Evolutionary conservation across 2,329 filamentous ascomycete genomes (phyloP).

Genomic region (Aureobasidium sp.): DNA sequence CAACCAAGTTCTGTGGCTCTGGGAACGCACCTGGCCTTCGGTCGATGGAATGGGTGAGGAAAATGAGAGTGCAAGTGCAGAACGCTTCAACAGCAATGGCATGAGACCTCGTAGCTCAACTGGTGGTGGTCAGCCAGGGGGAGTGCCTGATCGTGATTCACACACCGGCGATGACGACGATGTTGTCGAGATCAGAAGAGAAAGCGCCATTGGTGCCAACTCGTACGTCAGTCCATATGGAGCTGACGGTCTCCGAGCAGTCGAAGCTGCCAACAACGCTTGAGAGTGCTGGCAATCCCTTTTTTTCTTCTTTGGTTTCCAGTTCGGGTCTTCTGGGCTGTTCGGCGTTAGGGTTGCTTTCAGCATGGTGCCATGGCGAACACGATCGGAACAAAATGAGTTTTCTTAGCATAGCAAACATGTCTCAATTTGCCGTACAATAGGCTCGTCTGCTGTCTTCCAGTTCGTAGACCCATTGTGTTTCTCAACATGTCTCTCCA

Average conservation of each 20-base stretch:
- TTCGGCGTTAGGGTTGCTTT: neutral
- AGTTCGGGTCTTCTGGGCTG: neutral
- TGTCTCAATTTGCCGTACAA: neutral
- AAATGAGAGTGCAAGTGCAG: constrained; percentile 24
- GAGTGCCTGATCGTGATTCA: neutral
- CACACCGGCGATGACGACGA: neutral
- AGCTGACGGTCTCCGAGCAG: constrained; percentile 18
- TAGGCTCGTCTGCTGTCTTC: neutral
- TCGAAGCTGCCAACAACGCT: constrained; percentile 15
- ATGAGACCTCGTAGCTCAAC: neutral
- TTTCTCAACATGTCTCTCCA: neutral
- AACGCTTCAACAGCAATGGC: constrained; percentile 10
- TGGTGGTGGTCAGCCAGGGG: neutral
- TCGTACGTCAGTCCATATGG: constrained; percentile 16
- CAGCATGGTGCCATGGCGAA: neutral
- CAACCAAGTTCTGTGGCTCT: constrained; percentile 39
- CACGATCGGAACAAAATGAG: neutral
- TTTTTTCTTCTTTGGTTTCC: too few species aligned
- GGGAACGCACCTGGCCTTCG: constrained; percentile 41
- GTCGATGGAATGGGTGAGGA: constrained; percentile 42
- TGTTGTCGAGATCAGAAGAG: constrained; percentile 4
- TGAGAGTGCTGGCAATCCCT: neutral
- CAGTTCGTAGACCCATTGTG: neutral
- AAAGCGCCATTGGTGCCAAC: constrained; percentile 7
- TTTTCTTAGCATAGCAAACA: neutral